A percentile compares a stretch with the other conserved stretches of the same genome.
Evolutionary conservation across 2,329 filamentous ascomycete species (phyloP).

Genomic region (Ciborinia camelliae): DNA sequence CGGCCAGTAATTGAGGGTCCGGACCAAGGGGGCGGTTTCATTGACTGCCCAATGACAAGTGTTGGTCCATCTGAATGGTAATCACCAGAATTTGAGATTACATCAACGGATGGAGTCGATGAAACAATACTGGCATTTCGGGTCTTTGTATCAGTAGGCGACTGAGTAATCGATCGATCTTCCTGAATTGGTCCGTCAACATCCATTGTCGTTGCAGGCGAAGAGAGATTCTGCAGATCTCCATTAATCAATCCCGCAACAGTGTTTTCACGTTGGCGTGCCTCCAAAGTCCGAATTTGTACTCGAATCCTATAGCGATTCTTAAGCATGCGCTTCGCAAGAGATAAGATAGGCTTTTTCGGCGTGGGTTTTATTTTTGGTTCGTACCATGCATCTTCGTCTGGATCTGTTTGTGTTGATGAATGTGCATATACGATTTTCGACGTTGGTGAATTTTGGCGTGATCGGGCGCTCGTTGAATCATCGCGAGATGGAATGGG

Average conservation of each 20-base stretch:
- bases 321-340: constrained; percentile 35
- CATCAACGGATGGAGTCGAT: constrained; percentile 31
- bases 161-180: constrained; percentile 24
- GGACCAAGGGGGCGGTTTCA: constrained; percentile 37
- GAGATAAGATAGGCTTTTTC: constrained; percentile 32
- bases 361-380: constrained; percentile 20
- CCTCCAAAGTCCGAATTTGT: constrained; percentile 23
- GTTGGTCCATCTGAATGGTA: constrained; percentile 33
- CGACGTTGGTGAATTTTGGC: constrained; percentile 27
- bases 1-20: constrained; percentile 21
- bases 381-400: constrained; percentile 37
- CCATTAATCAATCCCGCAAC: constrained; percentile 17
- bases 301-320: constrained; percentile 30
- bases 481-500: constrained; percentile 21
- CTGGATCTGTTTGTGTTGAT: constrained; percentile 36
- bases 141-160: constrained; percentile 28
- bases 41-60: constrained; percentile 23
- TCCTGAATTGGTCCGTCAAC: constrained; percentile 25
- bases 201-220: constrained; percentile 30
- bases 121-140: constrained; percentile 32
- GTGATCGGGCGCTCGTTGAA: constrained; percentile 25
- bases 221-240: constrained; percentile 22
- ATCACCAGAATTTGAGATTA: constrained; percentile 25
- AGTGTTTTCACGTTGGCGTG: constrained; percentile 18
- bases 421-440: constrained; percentile 34